Percentiles rank a stretch among this genome's conserved stretches.
These are phyloP conservation scores for Taxawa tesnikishii DNA, from an alignment of 2,329 filamentous ascomycete species.

Conservation along the genomic window DNA sequence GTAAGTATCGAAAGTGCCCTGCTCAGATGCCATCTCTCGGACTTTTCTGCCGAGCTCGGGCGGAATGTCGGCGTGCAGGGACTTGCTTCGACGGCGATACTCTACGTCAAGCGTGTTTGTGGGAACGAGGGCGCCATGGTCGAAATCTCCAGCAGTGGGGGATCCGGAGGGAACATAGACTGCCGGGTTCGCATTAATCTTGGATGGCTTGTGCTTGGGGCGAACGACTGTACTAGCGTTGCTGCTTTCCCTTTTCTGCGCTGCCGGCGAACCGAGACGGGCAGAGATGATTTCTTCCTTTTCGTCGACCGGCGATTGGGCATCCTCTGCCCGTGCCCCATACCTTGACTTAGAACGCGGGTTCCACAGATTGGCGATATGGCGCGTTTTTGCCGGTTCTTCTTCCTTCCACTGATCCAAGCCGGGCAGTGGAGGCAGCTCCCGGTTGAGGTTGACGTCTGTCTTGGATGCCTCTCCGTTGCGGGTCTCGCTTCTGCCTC, in stretches of 20 bases:
- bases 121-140: slow-evolving; percentile 5
- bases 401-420: slow-evolving; percentile 26
- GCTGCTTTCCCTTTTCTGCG: too few species aligned
- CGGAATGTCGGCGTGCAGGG: too few species aligned
- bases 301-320: too few species aligned
- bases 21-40: too few species aligned
- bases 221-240: too few species aligned
- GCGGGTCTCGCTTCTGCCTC: slow-evolving; percentile 1
- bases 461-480: slow-evolving; percentile 1
- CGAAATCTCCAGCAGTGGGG: slow-evolving; percentile 5
- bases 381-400: slow-evolving; percentile 5
- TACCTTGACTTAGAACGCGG: slow-evolving; percentile 3
- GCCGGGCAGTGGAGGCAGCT: slow-evolving; percentile 34
- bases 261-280: slow-evolving; percentile 12
- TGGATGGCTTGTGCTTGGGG: too few species aligned
- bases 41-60: too few species aligned
- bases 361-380: slow-evolving; percentile 10
- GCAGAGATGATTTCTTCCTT: slow-evolving; percentile 11
- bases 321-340: slow-evolving; percentile 4
- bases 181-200: slow-evolving; percentile 10
- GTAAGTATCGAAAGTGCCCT: too few species aligned
- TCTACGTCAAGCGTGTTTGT: slow-evolving; percentile 6
- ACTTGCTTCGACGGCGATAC: slow-evolving; percentile 6
- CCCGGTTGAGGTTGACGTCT: slow-evolving; percentile 30
- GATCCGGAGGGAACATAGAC: slow-evolving; percentile 9